phyloP scores from a whole-genome alignment of 306 rosid species.

The Castanea crenata region DNA sequence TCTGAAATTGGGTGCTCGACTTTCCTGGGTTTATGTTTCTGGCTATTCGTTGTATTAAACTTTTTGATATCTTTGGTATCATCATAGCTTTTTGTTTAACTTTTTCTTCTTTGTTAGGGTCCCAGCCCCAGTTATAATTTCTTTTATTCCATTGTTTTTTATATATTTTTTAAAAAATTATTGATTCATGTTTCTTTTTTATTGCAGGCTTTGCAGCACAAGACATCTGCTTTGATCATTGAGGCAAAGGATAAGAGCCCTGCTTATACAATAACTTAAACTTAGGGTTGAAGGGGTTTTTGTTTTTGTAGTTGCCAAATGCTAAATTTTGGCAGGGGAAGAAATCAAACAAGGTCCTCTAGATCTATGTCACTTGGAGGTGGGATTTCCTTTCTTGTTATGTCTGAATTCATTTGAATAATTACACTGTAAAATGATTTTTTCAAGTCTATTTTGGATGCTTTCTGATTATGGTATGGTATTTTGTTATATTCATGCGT shows the following conservation, averaged over 20 bases:
- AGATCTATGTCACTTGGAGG: slow-evolving; percentile 88
- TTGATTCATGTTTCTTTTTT: slow-evolving; percentile 27
- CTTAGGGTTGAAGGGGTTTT: slow-evolving; percentile 18
- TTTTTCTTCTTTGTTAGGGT: not conserved
- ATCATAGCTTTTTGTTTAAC: slow-evolving; percentile 12
- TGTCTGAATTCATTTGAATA: not conserved
- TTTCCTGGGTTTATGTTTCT: slow-evolving; percentile 10
- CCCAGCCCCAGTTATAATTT: not conserved
- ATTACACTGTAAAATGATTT: not conserved
- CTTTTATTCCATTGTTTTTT: slow-evolving; percentile 22
- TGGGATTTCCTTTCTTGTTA: slow-evolving; percentile 28
- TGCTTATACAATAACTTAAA: not conserved
- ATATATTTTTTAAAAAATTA: not conserved
- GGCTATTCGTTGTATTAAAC: slow-evolving; percentile 3
- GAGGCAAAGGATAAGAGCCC: slow-evolving; percentile 27
- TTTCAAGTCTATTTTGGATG: not conserved
- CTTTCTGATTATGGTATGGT: not conserved
- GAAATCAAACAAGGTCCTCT: slow-evolving; percentile 63
- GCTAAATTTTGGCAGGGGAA: slow-evolving; percentile 66
- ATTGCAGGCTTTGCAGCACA: slow-evolving; percentile 31
- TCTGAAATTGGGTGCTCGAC: slow-evolving; percentile 19
- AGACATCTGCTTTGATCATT: slow-evolving; percentile 35
- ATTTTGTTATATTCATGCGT: not conserved
- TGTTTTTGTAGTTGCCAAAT: slow-evolving; percentile 29
- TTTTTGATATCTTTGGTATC: slow-evolving; percentile 12